These are phyloP conservation scores for Phlebopus sp. DNA, from an alignment of 1,284 basidiomycete species.

Conservation along the genomic window DNA sequence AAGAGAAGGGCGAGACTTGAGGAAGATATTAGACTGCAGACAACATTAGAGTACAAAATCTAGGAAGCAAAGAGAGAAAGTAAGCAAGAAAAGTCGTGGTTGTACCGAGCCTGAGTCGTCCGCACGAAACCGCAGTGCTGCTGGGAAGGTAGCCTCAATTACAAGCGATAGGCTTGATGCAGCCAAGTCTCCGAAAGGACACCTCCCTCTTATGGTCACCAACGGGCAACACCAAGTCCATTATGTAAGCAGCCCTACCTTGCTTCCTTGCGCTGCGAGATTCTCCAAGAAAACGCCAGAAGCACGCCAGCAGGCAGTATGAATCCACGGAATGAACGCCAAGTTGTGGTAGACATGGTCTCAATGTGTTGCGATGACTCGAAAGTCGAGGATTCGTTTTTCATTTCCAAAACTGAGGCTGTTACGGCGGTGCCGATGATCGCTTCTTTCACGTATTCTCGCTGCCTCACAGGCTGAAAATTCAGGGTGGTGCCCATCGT, in stretches of 20 bases:
- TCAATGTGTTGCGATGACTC: too few relatives aligned
- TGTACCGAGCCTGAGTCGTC: too few relatives aligned
- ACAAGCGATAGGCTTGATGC: constrained; percentile 30
- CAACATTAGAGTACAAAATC: constrained; percentile 30
- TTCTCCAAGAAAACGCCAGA: neutral
- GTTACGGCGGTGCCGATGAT: neutral
- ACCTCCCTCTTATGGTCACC: constrained; percentile 2
- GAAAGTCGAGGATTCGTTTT: neutral
- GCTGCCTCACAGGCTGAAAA: too few relatives aligned
- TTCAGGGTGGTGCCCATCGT: too few relatives aligned
- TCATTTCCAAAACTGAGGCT: neutral
- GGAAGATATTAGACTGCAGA: constrained; percentile 23
- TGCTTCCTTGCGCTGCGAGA: neutral
- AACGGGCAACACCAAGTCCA: constrained; percentile 22
- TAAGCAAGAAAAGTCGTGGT: constrained; percentile 36
- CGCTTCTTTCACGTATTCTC: neutral
- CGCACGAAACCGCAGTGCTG: too few relatives aligned
- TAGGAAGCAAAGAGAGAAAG: constrained; percentile 37
- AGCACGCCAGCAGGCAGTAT: neutral
- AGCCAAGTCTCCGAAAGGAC: neutral
- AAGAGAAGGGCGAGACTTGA: neutral
- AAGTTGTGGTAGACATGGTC: neutral
- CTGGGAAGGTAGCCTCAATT: too few relatives aligned
- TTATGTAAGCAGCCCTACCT: neutral
- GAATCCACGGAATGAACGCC: neutral